Conservation (phyloP, 257 asterid species). For the Knoxia roxburghii region DNA sequence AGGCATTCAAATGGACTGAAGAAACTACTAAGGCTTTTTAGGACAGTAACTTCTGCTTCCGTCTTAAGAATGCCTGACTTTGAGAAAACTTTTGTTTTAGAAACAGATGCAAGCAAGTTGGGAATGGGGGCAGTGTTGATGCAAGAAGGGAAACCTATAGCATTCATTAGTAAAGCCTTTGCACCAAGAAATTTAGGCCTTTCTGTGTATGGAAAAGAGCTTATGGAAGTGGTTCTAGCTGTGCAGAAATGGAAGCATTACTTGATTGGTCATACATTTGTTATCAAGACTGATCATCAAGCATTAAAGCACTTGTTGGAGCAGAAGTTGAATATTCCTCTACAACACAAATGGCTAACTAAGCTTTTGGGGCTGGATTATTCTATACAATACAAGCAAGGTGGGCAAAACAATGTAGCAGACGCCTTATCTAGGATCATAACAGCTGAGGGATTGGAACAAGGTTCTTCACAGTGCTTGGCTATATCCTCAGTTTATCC, state of each 20-base stretch:
- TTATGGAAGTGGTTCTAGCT: not conserved
- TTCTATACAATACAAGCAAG: not conserved
- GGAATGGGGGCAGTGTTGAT: conserved; percentile 6
- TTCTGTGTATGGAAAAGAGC: conserved; percentile 10
- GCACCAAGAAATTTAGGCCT: not conserved
- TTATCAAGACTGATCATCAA: conserved; percentile 2
- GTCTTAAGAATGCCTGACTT: not conserved
- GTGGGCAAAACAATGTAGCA: not conserved
- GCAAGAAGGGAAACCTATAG: not conserved
- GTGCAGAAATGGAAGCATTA: conserved; percentile 8
- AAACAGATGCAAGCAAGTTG: too few species aligned
- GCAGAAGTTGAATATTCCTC: not conserved
- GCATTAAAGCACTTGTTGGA: not conserved
- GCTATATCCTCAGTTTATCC: too few species aligned
- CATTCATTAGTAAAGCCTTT: not conserved
- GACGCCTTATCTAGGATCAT: conserved; percentile 4
- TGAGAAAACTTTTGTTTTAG: not conserved
- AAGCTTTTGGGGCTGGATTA: not conserved
- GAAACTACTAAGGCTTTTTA: too few species aligned
- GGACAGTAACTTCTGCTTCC: too few species aligned
- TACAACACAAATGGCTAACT: too few species aligned
- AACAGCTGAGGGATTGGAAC: too few species aligned
- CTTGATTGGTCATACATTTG: not conserved
- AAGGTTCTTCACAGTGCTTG: not conserved
- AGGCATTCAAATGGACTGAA: too few species aligned